Base-by-base conservation (phyloP, 2,329 filamentous ascomycete species). In the Penicillium psychrosexuale region DNA sequence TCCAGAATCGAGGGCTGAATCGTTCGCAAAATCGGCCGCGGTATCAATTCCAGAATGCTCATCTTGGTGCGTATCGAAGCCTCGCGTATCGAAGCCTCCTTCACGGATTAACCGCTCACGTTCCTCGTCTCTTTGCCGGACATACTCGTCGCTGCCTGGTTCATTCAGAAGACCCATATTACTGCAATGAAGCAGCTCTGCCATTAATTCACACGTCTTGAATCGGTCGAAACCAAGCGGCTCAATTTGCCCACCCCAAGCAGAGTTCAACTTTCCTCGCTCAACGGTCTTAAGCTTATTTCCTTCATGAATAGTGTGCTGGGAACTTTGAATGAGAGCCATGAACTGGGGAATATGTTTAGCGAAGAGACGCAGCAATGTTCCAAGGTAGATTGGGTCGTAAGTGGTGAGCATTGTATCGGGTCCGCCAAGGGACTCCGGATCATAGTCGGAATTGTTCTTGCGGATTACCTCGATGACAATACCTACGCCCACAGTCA, bases 141-240 rank as follows among this genome's bases (percentile, higher is more conserved):
- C 91, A 61, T 96, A 85, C 61, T 91, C 87, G 70, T 99, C 92
- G 11, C 91, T 92, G 31, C 93, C 94, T 9, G 85, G 80, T 70
- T 97, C 92, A 69, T 99, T 99, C 61, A 99, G 78, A 34, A 99
- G 79, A 6, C 90, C 92, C 94, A 99, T 99, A 71, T 99, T 99
- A 72, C 93, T 97, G 75, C 94, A 99, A 73, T 99, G 94, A 37
- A 99, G 77, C 42, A 99, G 80, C 74, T 99, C 94, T 1, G 94
- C 94, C 94, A 99, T 97, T 56, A 99, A 80, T 75, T 99, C 94
- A 73, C 94, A 99, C 0, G 94, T 97, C 79, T 99, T 99, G 80
- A 99, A 99, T 19, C 94, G 84, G 74, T 99, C 94, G 69, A 99
- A 99, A 2, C 94, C 94, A 9, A 99, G 82, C 4, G 94, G 93